These are phyloP conservation scores for Arthroderma sp. DNA, from an alignment of 2,329 filamentous ascomycete genomes.

Conservation along the genomic window DNA sequence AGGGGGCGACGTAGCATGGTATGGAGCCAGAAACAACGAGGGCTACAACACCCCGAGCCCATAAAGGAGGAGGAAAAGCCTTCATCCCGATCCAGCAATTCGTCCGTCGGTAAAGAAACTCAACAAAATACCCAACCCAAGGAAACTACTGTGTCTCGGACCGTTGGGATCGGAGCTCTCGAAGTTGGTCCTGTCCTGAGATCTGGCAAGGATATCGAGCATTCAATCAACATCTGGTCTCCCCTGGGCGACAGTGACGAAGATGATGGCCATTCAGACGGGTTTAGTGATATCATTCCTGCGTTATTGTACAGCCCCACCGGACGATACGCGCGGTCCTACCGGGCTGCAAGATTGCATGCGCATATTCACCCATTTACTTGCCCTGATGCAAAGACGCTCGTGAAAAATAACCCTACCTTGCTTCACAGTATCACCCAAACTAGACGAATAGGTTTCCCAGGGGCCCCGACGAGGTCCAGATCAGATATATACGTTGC, in stretches of 20 bases:
- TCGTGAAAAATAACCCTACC: slow-evolving; percentile 80
- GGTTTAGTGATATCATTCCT: slow-evolving; percentile 60
- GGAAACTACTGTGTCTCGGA: slow-evolving; percentile 43
- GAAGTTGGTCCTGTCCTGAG: slow-evolving; percentile 64
- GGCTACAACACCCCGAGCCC: slow-evolving; percentile 18
- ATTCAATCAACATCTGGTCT: slow-evolving; percentile 65
- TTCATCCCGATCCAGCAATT: slow-evolving; percentile 19
- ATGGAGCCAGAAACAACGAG: slow-evolving; percentile 26
- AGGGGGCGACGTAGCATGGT: slow-evolving; percentile 33
- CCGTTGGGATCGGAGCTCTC: slow-evolving; percentile 63
- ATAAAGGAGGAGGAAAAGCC: slow-evolving; percentile 17
- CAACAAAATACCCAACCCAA: slow-evolving; percentile 20
- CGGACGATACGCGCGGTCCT: slow-evolving; percentile 62
- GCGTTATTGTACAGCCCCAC: slow-evolving; percentile 60
- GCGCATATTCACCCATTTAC: slow-evolving; percentile 68
- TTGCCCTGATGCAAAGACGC: slow-evolving; percentile 59
- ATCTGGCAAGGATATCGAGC: slow-evolving; percentile 57
- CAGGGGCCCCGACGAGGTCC: slow-evolving; percentile 73
- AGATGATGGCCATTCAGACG: slow-evolving; percentile 45
- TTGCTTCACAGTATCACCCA: slow-evolving; percentile 66
- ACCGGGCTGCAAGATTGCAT: slow-evolving; percentile 61
- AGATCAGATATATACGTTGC: slow-evolving; percentile 94
- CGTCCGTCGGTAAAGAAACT: slow-evolving; percentile 18
- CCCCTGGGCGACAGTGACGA: slow-evolving; percentile 44
- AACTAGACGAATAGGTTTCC: slow-evolving; percentile 85